phyloP scores from a whole-genome alignment of 1,284 basidiomycete genomes.

The Austroboletus niveus region DNA sequence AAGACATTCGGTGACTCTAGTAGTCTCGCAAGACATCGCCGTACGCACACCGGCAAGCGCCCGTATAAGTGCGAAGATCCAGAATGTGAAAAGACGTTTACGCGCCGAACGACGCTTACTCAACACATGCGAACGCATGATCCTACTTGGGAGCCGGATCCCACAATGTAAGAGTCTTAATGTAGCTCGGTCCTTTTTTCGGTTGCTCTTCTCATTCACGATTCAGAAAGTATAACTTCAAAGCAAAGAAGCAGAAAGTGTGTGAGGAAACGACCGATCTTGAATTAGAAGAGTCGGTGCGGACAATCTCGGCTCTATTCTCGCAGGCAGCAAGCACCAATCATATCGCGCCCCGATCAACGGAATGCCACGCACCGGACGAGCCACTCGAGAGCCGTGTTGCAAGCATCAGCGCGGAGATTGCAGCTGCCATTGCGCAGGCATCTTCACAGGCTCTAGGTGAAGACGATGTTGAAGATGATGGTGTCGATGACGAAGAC shows the following conservation, averaged over 20 bases:
- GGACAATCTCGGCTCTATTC: slow-evolving; percentile 66
- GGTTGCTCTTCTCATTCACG: slow-evolving; percentile 10
- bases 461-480: slow-evolving; percentile 47
- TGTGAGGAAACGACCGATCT: slow-evolving; percentile 48
- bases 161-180: slow-evolving; percentile 60
- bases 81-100: slow-evolving; percentile 82
- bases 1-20: slow-evolving; percentile 87
- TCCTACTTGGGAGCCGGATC: slow-evolving; percentile 77
- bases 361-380: slow-evolving; percentile 28
- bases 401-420: slow-evolving; percentile 69
- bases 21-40: slow-evolving; percentile 83
- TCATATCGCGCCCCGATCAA: slow-evolving; percentile 25
- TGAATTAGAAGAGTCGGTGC: slow-evolving; percentile 65
- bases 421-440: slow-evolving; percentile 71
- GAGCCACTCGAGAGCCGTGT: slow-evolving; percentile 58
- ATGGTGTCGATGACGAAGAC: slow-evolving; percentile 40
- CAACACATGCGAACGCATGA: slow-evolving; percentile 83
- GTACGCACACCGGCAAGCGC: slow-evolving; percentile 81
- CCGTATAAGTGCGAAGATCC: slow-evolving; percentile 80
- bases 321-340: slow-evolving; percentile 41
- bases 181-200: neutral
- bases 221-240: slow-evolving; percentile 70
- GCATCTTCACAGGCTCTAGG: slow-evolving; percentile 50
- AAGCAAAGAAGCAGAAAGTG: slow-evolving; percentile 62
- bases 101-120: slow-evolving; percentile 74